Evolutionary conservation across 345 rosid genomes (phyloP).

Genomic region (Camelina hispida): DNA sequence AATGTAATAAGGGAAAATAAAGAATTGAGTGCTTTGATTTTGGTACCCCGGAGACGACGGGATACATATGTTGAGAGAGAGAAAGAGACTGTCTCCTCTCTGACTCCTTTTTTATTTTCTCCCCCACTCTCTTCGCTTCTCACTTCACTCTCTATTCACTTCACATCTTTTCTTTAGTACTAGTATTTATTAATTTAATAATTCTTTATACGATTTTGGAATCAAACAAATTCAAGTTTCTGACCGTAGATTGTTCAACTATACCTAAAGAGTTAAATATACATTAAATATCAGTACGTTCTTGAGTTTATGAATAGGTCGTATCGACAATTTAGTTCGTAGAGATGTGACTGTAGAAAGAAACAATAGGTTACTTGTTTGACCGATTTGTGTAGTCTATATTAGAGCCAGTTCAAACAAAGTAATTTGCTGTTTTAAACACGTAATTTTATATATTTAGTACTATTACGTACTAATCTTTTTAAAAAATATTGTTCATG

Average conservation of each 20-base stretch:
- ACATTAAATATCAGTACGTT: slow-evolving; percentile 38
- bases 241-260: slow-evolving; percentile 40
- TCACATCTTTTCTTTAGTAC: background rate
- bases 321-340: slow-evolving; percentile 30
- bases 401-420: slow-evolving; percentile 8
- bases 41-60: slow-evolving; percentile 71
- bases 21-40: slow-evolving; percentile 44
- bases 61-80: slow-evolving; percentile 50
- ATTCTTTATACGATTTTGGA: slow-evolving; percentile 34
- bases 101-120: slow-evolving; percentile 43
- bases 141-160: slow-evolving; percentile 30
- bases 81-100: slow-evolving; percentile 45
- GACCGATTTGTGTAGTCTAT: slow-evolving; percentile 15
- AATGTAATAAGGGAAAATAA: no score
- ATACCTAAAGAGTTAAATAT: slow-evolving; percentile 28
- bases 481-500: no score
- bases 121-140: slow-evolving; percentile 40
- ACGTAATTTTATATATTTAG: no score
- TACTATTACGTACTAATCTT: no score
- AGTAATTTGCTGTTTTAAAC: background rate
- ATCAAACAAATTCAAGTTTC: slow-evolving; percentile 41
- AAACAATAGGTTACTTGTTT: slow-evolving; percentile 32
- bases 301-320: slow-evolving; percentile 35
- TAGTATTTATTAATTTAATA: background rate
- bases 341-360: background rate